A percentile compares a stretch with the other conserved stretches of the same genome.
These are phyloP conservation scores for Gnomoniopsis smithogilvyi DNA, from an alignment of 2,329 filamentous ascomycete species.

Conservation along the genomic window DNA sequence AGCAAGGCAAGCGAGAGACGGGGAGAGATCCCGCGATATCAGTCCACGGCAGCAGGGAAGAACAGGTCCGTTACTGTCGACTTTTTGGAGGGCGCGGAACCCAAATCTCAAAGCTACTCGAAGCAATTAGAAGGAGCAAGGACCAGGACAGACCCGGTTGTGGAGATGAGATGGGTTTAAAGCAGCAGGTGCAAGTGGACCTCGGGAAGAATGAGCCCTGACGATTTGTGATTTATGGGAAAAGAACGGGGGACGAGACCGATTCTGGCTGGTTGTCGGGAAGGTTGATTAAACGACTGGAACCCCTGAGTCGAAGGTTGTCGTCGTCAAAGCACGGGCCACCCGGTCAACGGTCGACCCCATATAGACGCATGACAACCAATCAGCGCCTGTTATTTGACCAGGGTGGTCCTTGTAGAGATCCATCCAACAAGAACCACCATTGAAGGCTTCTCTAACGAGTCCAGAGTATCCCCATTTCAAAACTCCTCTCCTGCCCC, in stretches of 20 bases:
- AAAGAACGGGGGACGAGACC: background rate
- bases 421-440: background rate
- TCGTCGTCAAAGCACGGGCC: background rate
- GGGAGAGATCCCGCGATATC: background rate
- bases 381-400: background rate
- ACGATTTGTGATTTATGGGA: background rate
- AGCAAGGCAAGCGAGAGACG: background rate
- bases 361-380: background rate
- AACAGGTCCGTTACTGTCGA: background rate
- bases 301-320: background rate
- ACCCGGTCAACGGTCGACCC: background rate
- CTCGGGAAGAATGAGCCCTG: background rate
- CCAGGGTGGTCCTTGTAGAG: background rate
- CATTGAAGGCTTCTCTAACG: background rate
- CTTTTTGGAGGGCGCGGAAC: background rate
- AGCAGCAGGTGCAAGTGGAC: background rate
- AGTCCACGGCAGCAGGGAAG: background rate
- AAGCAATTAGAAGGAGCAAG: background rate
- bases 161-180: background rate
- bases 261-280: background rate
- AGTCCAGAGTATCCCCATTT: too few species aligned
- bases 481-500: too few species aligned
- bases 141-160: background rate
- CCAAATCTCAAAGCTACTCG: background rate
- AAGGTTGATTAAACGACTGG: background rate